These are phyloP conservation scores for Agrocybe pediades DNA, from an alignment of 768 basidiomycete genomes.

Conservation along the genomic window DNA sequence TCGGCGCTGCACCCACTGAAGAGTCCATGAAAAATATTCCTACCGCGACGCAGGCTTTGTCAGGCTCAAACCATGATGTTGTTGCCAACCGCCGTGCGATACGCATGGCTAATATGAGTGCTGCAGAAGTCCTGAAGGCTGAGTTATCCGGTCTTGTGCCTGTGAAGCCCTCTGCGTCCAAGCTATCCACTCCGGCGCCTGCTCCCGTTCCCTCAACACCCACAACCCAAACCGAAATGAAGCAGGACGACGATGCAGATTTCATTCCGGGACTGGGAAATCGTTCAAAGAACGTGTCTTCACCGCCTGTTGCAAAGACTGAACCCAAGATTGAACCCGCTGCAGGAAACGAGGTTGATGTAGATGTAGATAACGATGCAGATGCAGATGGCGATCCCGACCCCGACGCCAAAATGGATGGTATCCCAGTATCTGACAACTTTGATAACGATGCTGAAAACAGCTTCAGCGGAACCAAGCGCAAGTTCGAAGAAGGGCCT, in stretches of 20 bases:
- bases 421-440: conserved; percentile 17
- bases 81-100: conserved; percentile 89
- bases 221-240: conserved; percentile 30
- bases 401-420: conserved; percentile 24
- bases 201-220: conserved; percentile 20
- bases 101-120: conserved; percentile 95
- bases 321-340: too few species aligned
- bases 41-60: conserved; percentile 70
- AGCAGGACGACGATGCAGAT: conserved; percentile 26
- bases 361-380: too few species aligned
- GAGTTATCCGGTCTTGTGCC: conserved; percentile 69
- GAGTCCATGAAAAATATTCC: conserved; percentile 61
- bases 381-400: conserved; percentile 35
- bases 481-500: conserved; percentile 50
- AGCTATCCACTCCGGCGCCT: conserved; percentile 30
- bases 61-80: conserved; percentile 87
- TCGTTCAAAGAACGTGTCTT: conserved; percentile 7
- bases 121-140: conserved; percentile 91
- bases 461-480: conserved; percentile 31
- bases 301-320: conserved; percentile 1
- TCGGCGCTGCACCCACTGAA: conserved; percentile 62
- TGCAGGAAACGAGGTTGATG: too few species aligned
- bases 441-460: conserved; percentile 18
- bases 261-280: conserved; percentile 42
- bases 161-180: conserved; percentile 42